These are phyloP conservation scores for Hanseniaspora meyeri DNA, from an alignment of 805 yeast species.

Conservation along the genomic window DNA sequence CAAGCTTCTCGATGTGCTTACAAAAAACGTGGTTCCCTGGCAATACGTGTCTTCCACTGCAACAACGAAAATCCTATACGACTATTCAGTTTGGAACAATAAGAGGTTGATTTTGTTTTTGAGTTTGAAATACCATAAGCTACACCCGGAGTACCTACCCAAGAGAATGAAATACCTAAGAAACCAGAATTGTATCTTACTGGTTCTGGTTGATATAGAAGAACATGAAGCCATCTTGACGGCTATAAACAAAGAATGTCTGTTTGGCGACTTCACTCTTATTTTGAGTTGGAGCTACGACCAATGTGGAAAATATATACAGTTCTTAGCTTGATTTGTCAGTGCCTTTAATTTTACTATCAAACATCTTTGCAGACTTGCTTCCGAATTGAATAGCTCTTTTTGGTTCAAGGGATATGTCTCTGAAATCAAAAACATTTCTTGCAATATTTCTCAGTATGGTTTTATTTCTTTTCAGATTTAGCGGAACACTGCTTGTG, in stretches of 20 bases:
- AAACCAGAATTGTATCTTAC: slow-evolving; percentile 39
- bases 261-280: slow-evolving; percentile 33
- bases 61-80: slow-evolving; percentile 39
- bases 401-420: slow-evolving; percentile 64
- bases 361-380: slow-evolving; percentile 78
- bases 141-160: slow-evolving; percentile 63
- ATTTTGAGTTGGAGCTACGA: slow-evolving; percentile 36
- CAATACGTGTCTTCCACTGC: slow-evolving; percentile 30
- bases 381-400: slow-evolving; percentile 97
- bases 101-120: slow-evolving; percentile 50
- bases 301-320: slow-evolving; percentile 40
- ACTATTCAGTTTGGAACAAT: slow-evolving; percentile 47
- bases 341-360: slow-evolving; percentile 67
- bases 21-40: slow-evolving; percentile 39
- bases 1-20: slow-evolving; percentile 46
- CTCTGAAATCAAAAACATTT: slow-evolving; percentile 33
- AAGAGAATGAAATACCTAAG: slow-evolving; percentile 39
- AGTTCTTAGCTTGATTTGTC: slow-evolving; percentile 33
- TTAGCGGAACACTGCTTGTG: slow-evolving; percentile 38
- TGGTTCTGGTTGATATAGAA: slow-evolving; percentile 56
- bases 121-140: slow-evolving; percentile 51
- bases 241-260: slow-evolving; percentile 31
- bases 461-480: slow-evolving; percentile 38
- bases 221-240: slow-evolving; percentile 36
- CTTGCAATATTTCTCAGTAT: slow-evolving; percentile 53